These are phyloP conservation scores for Sporopachydermia quercuum DNA, from an alignment of 805 yeast genomes.

Conservation along the genomic window DNA sequence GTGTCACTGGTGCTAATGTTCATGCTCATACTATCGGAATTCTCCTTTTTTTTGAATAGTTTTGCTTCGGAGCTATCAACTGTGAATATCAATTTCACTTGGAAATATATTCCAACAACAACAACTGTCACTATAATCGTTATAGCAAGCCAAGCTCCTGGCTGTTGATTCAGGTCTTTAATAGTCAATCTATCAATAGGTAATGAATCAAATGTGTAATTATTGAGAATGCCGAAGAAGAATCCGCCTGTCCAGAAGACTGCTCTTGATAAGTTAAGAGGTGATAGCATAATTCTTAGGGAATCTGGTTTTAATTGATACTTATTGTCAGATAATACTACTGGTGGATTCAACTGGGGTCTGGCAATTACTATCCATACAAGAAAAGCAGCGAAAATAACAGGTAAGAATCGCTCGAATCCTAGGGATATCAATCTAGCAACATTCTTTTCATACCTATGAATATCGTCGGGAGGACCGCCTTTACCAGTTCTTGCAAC, in stretches of 20 bases:
- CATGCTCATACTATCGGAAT: too few species aligned
- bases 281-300: slow-evolving; percentile 11
- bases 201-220: slow-evolving; percentile 73
- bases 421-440: slow-evolving; percentile 57
- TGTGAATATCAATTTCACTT: slow-evolving; percentile 69
- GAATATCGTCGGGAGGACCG: slow-evolving; percentile 29
- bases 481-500: slow-evolving; percentile 19
- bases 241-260: slow-evolving; percentile 64
- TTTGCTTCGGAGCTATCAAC: slow-evolving; percentile 35
- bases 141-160: slow-evolving; percentile 63
- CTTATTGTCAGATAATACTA: slow-evolving; percentile 13
- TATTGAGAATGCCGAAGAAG: slow-evolving; percentile 77
- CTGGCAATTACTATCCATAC: slow-evolving; percentile 42
- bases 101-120: slow-evolving; percentile 44
- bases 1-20: too few species aligned
- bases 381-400: slow-evolving; percentile 53
- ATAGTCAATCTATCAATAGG: slow-evolving; percentile 77
- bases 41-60: too few species aligned
- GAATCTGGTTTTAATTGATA: slow-evolving; percentile 2
- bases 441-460: slow-evolving; percentile 31
- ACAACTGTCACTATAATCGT: slow-evolving; percentile 32
- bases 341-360: slow-evolving; percentile 12
- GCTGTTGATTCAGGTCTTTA: slow-evolving; percentile 54
- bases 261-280: slow-evolving; percentile 27
- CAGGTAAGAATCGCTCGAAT: slow-evolving; percentile 60